Base-by-base conservation (phyloP, 2,329 filamentous ascomycete species). In the Diplodia sapinea region DNA sequence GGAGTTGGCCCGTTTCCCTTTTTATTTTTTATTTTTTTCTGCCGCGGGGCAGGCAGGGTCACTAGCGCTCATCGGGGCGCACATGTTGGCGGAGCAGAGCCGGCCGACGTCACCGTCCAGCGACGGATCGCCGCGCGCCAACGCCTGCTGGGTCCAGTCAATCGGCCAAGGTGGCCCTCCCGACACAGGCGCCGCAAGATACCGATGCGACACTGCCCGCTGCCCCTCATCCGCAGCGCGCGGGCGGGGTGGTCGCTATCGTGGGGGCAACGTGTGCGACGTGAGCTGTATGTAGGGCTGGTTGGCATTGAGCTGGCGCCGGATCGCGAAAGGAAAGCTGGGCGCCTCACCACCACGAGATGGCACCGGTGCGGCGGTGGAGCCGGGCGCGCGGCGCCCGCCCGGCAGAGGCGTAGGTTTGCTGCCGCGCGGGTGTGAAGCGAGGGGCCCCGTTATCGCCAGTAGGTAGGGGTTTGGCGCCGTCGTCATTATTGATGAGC, bases 401-500 rank as follows among this genome's bases (percentile, higher is more conserved):
- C 36, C 40, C 31, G 38, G 26, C 26, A 61, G 26, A 26, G 7
- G 13, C 15, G 38, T 26, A 26, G 26, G 26, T 26, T 26, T 26
- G 26, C 26, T 26, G 57, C 57, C 57, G 40, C 57, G 57, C 40
- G 57, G 57, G 57, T 61, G 57, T 61, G 57, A 61, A 61, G 57
- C 57, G 26, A 61, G 57, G 57, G 57, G 38, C 9, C 38, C 56
- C 56, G 54, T 59, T 38, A 23, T 38, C 23, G 51, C 51, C 49
- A 51, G 49, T 20, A 23, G 13, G 3, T 38, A 33, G 40, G 40
- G 17, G 15, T 26, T 31, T 49, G 13, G 54, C 33, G 54, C 54
- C 29, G 20, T 29, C 57, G 38, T 50, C 57, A 40, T 61, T 26
- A 61, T 61, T 50, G 40, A 47, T n/a, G 43, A 38, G 59, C 43